Evolutionary conservation across 2,329 filamentous ascomycete species (phyloP).

Genomic region (Neofusicoccum ribis): DNA sequence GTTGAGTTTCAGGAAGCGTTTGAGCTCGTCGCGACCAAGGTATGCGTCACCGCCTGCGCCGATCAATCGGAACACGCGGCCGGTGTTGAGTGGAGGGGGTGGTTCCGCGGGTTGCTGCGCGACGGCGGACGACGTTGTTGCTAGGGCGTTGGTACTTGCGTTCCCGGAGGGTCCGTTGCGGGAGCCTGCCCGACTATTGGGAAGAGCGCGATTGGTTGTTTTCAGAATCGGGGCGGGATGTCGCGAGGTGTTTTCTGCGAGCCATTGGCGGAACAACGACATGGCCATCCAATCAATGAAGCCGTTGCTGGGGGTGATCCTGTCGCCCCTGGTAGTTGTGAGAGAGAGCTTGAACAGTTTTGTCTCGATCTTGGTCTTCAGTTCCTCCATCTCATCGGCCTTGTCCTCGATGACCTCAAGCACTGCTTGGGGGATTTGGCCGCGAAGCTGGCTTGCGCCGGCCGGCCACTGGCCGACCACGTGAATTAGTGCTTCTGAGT

Average conservation of each 20-base stretch:
- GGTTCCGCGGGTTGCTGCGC: constrained; percentile 31
- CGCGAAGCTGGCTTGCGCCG: constrained; percentile 72
- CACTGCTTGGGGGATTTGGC: constrained; percentile 61
- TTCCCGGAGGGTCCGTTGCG: constrained; percentile 1
- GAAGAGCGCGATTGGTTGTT: constrained; percentile 24
- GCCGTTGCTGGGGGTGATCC: constrained; percentile 74
- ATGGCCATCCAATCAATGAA: constrained; percentile 91
- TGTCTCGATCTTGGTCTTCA: constrained; percentile 75
- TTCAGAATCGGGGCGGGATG: constrained; percentile 57
- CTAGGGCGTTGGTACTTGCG: background rate
- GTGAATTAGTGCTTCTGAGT: constrained; percentile 80
- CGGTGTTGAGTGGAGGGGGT: constrained; percentile 48
- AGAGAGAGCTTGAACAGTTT: constrained; percentile 80
- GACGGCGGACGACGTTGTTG: constrained; percentile 26
- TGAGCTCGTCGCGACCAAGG: constrained; percentile 82
- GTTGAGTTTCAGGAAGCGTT: constrained; percentile 81
- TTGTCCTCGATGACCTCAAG: constrained; percentile 94
- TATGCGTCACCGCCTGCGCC: constrained; percentile 67
- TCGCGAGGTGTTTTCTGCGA: constrained; percentile 84
- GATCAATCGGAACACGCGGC: constrained; percentile 75
- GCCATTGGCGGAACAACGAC: constrained; percentile 86
- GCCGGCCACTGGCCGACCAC: constrained; percentile 93
- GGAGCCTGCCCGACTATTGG: constrained; percentile 11
- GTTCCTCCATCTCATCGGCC: constrained; percentile 85
- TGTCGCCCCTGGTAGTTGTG: constrained; percentile 76